These are phyloP conservation scores for Ramaria sp. DNA, from an alignment of 768 basidiomycete genomes.

Conservation along the genomic window DNA sequence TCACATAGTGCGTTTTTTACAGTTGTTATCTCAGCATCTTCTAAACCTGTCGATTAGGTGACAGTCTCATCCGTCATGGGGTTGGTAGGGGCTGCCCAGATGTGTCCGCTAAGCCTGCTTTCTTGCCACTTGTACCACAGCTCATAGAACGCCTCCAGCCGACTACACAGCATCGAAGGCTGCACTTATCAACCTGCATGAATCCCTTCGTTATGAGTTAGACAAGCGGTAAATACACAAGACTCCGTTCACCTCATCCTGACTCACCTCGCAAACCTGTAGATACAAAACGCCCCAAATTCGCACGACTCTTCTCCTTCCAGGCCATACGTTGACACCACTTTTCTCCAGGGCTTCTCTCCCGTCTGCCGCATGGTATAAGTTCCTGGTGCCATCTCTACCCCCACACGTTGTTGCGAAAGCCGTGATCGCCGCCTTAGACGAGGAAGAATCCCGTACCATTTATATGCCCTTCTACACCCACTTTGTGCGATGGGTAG, in stretches of 20 bases:
- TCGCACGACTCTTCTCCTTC: slow-evolving; percentile 79
- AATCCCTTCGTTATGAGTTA: slow-evolving; percentile 81
- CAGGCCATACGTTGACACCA: slow-evolving; percentile 69
- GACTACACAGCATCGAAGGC: slow-evolving; percentile 94
- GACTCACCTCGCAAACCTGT: slow-evolving; percentile 15
- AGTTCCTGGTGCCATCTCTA: slow-evolving; percentile 70
- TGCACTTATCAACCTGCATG: slow-evolving; percentile 70
- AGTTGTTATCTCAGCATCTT: not conserved
- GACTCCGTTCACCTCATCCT: not conserved
- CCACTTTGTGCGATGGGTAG: slow-evolving; percentile 45
- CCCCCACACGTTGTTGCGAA: slow-evolving; percentile 71
- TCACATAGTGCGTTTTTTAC: slow-evolving; percentile 56
- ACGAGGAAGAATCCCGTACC: slow-evolving; percentile 65
- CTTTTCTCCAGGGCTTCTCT: slow-evolving; percentile 58
- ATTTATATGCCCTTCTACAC: slow-evolving; percentile 67
- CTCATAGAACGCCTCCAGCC: slow-evolving; percentile 29
- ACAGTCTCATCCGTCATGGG: slow-evolving; percentile 72
- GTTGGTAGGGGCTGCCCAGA: slow-evolving; percentile 58
- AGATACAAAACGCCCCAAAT: slow-evolving; percentile 64
- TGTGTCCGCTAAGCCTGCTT: slow-evolving; percentile 43
- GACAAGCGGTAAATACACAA: slow-evolving; percentile 47
- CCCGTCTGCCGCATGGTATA: slow-evolving; percentile 39
- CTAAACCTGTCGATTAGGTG: slow-evolving; percentile 34
- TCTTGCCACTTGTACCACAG: slow-evolving; percentile 1
- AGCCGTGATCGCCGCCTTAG: slow-evolving; percentile 68